phyloP scores from a whole-genome alignment of 768 basidiomycete genomes.

The Suillus sp. region DNA sequence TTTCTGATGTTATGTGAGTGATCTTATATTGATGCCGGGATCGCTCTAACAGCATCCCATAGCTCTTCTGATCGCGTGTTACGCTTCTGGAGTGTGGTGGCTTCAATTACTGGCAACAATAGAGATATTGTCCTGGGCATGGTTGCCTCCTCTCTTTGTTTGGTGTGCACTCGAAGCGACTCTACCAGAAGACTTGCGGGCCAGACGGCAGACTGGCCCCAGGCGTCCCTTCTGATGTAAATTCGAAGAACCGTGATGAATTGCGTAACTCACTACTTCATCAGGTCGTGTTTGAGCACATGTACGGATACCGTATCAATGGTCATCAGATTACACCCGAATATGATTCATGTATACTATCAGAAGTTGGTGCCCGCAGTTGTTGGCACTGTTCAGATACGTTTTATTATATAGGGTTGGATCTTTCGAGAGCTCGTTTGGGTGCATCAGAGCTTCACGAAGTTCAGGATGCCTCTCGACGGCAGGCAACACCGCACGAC shows the following conservation, averaged over 20 bases:
- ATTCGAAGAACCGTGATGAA: neutral
- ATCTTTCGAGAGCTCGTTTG: neutral
- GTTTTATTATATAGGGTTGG: neutral
- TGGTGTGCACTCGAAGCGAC: slow-evolving; percentile 3
- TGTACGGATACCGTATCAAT: neutral
- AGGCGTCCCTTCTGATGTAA: neutral
- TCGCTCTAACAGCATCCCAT: neutral
- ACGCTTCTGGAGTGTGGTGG: slow-evolving; percentile 8
- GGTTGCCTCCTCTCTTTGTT: neutral
- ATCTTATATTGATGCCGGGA: neutral
- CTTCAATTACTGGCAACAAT: neutral
- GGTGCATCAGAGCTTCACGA: neutral
- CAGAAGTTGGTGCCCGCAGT: neutral
- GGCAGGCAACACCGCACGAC: neutral
- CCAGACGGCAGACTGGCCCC: neutral
- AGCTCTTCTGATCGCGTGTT: slow-evolving; percentile 3
- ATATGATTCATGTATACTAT: neutral
- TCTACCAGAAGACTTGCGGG: slow-evolving; percentile 14
- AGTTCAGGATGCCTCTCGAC: neutral
- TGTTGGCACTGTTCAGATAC: neutral
- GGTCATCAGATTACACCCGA: neutral
- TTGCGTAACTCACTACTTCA: neutral
- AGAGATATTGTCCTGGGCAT: slow-evolving; percentile 9
- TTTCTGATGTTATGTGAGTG: slow-evolving; percentile 1
- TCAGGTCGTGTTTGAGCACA: neutral